Percentiles rank a stretch among this genome's conserved stretches.
Conservation (phyloP, 345 rosid genomes). For the Angophora floribunda region DNA sequence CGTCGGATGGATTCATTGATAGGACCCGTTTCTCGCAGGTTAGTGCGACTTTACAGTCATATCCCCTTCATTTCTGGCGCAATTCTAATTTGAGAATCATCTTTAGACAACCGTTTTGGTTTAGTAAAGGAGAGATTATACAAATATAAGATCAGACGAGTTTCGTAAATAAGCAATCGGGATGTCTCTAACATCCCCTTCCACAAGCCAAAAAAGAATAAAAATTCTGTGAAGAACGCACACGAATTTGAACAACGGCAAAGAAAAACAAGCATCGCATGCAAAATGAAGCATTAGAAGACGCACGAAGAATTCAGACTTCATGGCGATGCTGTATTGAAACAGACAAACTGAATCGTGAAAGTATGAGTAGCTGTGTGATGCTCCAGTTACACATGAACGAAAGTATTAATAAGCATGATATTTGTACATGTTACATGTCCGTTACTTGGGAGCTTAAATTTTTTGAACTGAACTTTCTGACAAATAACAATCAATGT, state of each 20-base stretch:
- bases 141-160: background rate
- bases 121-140: background rate
- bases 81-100: background rate
- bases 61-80: background rate
- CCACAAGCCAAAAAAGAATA: background rate
- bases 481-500: background rate
- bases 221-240: background rate
- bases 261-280: background rate
- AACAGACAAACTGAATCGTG: background rate
- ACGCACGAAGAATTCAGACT: background rate
- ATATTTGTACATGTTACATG: background rate
- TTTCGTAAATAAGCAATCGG: background rate
- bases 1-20: background rate
- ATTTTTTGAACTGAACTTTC: background rate
- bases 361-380: background rate
- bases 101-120: background rate
- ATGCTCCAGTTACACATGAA: background rate
- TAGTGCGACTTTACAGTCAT: background rate
- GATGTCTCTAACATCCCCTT: background rate
- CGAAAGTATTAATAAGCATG: background rate
- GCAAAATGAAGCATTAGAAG: background rate
- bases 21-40: background rate
- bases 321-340: background rate
- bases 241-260: background rate
- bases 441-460: background rate